These are phyloP conservation scores for Hymenoscyphus fructigenus DNA, from an alignment of 2,329 filamentous ascomycete genomes.

Conservation along the genomic window DNA sequence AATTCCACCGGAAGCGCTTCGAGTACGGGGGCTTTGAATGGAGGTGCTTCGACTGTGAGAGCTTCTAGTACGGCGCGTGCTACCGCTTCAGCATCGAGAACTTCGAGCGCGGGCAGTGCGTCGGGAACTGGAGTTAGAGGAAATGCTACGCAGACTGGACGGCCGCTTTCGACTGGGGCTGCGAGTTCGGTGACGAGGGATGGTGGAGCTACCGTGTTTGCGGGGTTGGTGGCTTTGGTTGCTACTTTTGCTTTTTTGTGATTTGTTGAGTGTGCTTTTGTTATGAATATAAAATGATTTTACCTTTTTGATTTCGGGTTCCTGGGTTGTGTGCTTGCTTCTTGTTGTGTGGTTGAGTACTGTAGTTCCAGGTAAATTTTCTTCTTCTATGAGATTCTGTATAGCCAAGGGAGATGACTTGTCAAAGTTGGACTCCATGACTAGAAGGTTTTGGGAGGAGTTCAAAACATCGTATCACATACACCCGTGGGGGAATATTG, in stretches of 20 bases:
- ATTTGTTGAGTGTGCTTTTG: not conserved
- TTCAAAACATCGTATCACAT: too few species aligned
- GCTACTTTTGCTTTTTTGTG: conserved; percentile 21
- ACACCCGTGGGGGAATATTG: too few species aligned
- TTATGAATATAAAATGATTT: not conserved
- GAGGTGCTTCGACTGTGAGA: not conserved
- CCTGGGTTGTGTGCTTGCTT: not conserved
- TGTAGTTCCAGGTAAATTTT: not conserved
- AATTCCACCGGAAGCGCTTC: not conserved
- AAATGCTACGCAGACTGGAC: not conserved
- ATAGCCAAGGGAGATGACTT: too few species aligned
- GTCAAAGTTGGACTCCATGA: too few species aligned
- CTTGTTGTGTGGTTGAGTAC: not conserved
- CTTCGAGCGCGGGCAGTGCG: not conserved
- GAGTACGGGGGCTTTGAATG: not conserved
- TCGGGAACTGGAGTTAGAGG: not conserved
- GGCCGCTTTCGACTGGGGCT: conserved; percentile 6
- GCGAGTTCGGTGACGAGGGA: conserved; percentile 1
- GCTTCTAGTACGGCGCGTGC: not conserved
- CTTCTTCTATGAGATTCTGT: too few species aligned
- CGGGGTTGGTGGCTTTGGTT: conserved; percentile 21
- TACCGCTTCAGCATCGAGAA: not conserved
- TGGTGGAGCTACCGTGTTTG: conserved; percentile 16
- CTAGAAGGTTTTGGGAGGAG: too few species aligned
- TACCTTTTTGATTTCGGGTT: not conserved